Base-by-base conservation (phyloP, 192 early-diverging fungal genomes). In the Backusella australiensis region DNA sequence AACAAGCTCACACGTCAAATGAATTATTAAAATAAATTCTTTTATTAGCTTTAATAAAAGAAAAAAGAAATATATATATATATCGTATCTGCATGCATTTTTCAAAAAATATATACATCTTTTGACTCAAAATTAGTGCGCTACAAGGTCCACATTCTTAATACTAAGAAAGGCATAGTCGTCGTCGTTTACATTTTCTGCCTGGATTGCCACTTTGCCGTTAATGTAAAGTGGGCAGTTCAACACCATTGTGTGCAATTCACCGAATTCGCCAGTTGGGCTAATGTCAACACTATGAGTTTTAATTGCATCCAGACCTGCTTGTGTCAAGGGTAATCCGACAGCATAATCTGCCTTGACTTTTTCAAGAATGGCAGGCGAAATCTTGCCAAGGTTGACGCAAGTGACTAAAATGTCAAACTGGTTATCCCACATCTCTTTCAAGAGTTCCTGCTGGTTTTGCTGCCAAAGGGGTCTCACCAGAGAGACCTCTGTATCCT, bases 211-310 rank as follows among this genome's bases (percentile, higher is more conserved):
- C 15, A 49, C 8, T 34, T 71, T 34, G 21, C 35, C 39, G 5
- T 44, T 44, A 32, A 71, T 12, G 49, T 86, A 84, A 14, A 86
- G 78, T 7, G 90, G 88, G n/a, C 86, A 88, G 38, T 90, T 81
- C 1, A 89, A 72, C 3, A 90, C 89, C 90, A 92, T 91, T 2
- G 90, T 91, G 67, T 93, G 92, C 65, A 89, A 92, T 75, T 93
- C 92, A 12, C 92, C 92, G 49, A 82, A 85, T 75, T 93, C 92
- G 12, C 92, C 92, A 32, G 85, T 85, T 72, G 85, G 74, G 65
- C 92, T 91, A 8, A 92, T 85, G 0, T 81, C 77, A 11, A 73
- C 67, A 0, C 81, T 76, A 9, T 77, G 67, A 9, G 38, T 19
- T 23, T 73, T 52, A 17, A 82, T 78, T 15, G 80, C 72, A 67